A percentile compares a stretch with the other conserved stretches of the same genome.
Conservation (phyloP, 768 basidiomycete genomes). For the Tylopilus balloui region DNA sequence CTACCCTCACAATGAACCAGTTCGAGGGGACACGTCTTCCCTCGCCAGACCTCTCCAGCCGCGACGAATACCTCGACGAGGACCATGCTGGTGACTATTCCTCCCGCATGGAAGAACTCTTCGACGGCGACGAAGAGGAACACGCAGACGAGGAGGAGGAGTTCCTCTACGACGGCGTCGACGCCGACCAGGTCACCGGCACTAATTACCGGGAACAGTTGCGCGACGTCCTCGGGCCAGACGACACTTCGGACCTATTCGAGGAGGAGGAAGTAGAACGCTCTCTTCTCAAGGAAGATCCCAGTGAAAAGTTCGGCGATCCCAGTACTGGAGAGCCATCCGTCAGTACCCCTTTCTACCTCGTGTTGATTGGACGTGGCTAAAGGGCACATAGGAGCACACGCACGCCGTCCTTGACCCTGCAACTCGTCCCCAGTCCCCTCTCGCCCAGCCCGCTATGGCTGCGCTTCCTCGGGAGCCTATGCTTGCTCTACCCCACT, state of each 20-base stretch:
- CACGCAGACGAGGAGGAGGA: constrained; percentile 53
- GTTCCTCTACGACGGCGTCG: constrained; percentile 72
- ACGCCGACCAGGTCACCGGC: constrained; percentile 43
- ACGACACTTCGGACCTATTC: constrained; percentile 49
- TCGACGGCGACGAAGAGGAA: constrained; percentile 40
- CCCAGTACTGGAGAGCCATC: constrained; percentile 16
- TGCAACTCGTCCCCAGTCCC: constrained; percentile 39
- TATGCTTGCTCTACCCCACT: neutral
- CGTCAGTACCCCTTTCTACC: constrained; percentile 30
- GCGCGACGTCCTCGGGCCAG: constrained; percentile 66
- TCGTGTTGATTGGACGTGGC: constrained; percentile 20
- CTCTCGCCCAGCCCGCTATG: constrained; percentile 31
- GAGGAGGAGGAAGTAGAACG: constrained; percentile 44
- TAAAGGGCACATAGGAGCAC: constrained; percentile 31
- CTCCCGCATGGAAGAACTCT: constrained; percentile 25
- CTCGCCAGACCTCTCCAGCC: constrained; percentile 15
- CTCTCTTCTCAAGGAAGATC: constrained; percentile 40
- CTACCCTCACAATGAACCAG: constrained; percentile 10
- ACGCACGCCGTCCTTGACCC: constrained; percentile 35
- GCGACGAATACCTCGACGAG: constrained; percentile 21
- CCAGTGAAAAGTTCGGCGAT: constrained; percentile 30
- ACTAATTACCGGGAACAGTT: constrained; percentile 64
- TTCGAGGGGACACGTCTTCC: neutral
- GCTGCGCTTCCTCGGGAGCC: constrained; percentile 35
- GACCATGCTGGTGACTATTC: constrained; percentile 26